Evolutionary conservation across 2,329 filamentous ascomycete genomes (phyloP), one percentile per base, ranked within the genome.

Genomic region (Taxawa tesnikishii): DNA sequence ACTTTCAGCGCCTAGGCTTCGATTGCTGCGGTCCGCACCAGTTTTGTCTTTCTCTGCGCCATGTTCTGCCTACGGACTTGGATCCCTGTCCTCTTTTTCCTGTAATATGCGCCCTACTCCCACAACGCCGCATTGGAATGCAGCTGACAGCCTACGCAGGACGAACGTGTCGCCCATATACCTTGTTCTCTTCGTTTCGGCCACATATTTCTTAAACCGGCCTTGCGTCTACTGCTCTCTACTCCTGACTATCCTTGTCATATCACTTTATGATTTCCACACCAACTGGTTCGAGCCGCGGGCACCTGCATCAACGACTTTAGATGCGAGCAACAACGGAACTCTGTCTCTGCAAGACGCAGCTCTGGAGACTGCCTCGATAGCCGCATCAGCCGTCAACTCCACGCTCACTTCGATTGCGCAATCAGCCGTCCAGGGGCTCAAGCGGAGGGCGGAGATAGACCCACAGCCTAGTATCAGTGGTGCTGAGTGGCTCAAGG

Each of bases 171-270:
- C 62, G 4, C 63, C 63, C 8, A 52, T 67, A 40, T 67, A 66
- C 48, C 56, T 65, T 39, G 44, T 64, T 39, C 57, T 65, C 51
- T 67, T 66, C 52, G 56, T 98, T 63, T 70, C 84, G 43, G 84
- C 87, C 57, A 94, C 87, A 43, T 96, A 94, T 67, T 83, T 93
- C 60, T 77, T 98, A 48, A 93, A 94, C 62, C 79, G 88, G 34
- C 90, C 90, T 33, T 98, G 90, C 65, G 79, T 94, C 47, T 98
- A 98, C 70, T 98, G 90, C 72, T 94, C 85, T 39, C 77, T 94
- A 40, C 79, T 98, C 33, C 83, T 98, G 29, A 72, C 94, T 43
- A 85, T 96, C 47, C 83, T 98, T 46, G 93, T 94, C 65, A 72
- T 87, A 44, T 92, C 85, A 54, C 90, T 96, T 63, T 90, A 96